Evolutionary conservation across 768 basidiomycete species (phyloP).

Genomic region (Rhizopogon rudus): DNA sequence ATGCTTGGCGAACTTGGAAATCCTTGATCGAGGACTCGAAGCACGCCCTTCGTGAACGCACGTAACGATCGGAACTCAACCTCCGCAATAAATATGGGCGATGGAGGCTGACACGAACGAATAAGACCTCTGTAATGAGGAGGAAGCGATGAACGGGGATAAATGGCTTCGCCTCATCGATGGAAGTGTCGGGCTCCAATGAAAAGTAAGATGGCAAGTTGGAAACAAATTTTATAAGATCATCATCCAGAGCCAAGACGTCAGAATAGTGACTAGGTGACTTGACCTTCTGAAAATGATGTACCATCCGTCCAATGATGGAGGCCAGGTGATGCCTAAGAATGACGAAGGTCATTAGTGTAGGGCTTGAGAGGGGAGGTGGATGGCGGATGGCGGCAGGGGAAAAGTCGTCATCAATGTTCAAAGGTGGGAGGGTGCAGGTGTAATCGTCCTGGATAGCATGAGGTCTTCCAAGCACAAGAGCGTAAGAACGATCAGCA

Average conservation of each 20-base stretch:
- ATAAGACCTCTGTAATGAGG: slow-evolving; percentile 84
- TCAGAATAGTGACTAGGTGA: slow-evolving; percentile 78
- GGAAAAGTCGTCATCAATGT: slow-evolving; percentile 59
- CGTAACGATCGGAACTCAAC: slow-evolving; percentile 74
- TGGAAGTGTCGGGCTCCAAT: slow-evolving; percentile 68
- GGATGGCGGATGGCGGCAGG: slow-evolving; percentile 42
- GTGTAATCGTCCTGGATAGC: slow-evolving; percentile 89
- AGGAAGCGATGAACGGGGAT: slow-evolving; percentile 85
- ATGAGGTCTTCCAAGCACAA: slow-evolving; percentile 86
- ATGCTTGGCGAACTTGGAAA: slow-evolving; percentile 71
- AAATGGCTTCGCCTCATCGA: slow-evolving; percentile 61
- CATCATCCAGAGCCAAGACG: slow-evolving; percentile 77
- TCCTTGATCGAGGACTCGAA: slow-evolving; percentile 90
- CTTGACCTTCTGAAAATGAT: slow-evolving; percentile 87
- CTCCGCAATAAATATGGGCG: slow-evolving; percentile 81
- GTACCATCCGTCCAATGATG: slow-evolving; percentile 87
- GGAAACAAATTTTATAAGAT: slow-evolving; percentile 71
- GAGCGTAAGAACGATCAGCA: slow-evolving; percentile 87
- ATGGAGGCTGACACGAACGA: slow-evolving; percentile 79
- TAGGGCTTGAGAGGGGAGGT: slow-evolving; percentile 63
- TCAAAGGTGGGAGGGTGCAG: slow-evolving; percentile 73
- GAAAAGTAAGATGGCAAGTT: slow-evolving; percentile 77
- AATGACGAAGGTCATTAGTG: slow-evolving; percentile 84
- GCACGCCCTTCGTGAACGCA: slow-evolving; percentile 77
- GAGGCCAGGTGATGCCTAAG: slow-evolving; percentile 76